Evolutionary conservation across 139 green algal species (phyloP), one percentile per base, ranked within the genome.

Genomic region (Picochlorum sp.): DNA sequence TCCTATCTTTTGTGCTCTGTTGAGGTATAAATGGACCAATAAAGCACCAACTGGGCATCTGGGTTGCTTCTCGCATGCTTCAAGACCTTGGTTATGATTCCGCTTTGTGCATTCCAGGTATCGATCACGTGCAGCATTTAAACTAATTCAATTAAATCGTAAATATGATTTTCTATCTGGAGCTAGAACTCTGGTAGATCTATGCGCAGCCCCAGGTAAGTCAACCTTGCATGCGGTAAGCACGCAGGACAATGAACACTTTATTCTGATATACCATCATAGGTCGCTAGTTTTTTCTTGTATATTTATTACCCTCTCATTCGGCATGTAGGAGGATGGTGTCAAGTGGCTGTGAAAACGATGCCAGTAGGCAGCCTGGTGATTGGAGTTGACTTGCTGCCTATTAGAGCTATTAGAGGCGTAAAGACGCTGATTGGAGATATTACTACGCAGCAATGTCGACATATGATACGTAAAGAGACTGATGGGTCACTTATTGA

Each of bases 91-190:
- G 30, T 14, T 18, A 31, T 52, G 4, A 12, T n/a, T 16, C 5
- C 9, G 14, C 31, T 10, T 28, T 54, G 31, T 36, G 26, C 16
- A 14, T 7, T 31, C 29, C 79, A 93, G 88, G 37, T 99, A 89
- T 71, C 85, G 93, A 16, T 97, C 91, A 0, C 88, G 93, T 72
- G 91, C 93, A 33, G 90, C 93, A 2, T 99, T 98, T 77, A 99
- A 99, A 86, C 85, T 99, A 8, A 88, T 98, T 22, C 93, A 99
- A 76, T 82, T 99, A 8, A 97, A 99, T 75, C 73, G 87, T 29
- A 94, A 97, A 74, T 96, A 90, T 65, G 72, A 90, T 53, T 96
- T 99, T 68, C 75, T 99, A 5, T 59, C 68, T 22, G 82, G 78
- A 20, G 83, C 84, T 61, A 55, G 73, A 3, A 70, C 81, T 0